Conservation (phyloP, 352 stramenopile species). For the Pythium myriotylum region DNA sequence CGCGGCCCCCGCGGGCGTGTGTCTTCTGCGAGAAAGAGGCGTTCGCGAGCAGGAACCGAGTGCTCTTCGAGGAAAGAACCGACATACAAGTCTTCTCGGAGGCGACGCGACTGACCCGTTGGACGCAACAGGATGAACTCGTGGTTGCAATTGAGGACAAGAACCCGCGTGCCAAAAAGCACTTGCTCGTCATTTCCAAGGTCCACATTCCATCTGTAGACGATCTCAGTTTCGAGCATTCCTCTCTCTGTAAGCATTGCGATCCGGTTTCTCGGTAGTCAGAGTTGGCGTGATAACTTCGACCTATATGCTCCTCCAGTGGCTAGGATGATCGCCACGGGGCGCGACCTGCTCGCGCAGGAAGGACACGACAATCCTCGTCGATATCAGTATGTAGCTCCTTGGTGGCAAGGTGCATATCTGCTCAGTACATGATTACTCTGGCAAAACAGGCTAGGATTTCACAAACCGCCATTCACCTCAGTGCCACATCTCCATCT, state of each 20-base stretch:
- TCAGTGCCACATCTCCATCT: conserved; percentile 77
- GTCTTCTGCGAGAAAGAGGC: conserved; percentile 60
- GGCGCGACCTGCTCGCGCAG: conserved; percentile 47
- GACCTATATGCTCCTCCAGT: conserved; percentile 29
- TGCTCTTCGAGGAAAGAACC: conserved; percentile 76
- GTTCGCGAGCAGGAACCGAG: conserved; percentile 44
- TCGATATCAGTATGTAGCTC: conserved; percentile 16
- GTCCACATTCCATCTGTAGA: conserved; percentile 63
- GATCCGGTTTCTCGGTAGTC: not conserved
- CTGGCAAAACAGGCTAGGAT: conserved; percentile 50
- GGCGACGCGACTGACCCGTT: not conserved
- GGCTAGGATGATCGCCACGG: conserved; percentile 57
- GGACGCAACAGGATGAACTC: conserved; percentile 43
- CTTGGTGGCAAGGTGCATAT: not conserved
- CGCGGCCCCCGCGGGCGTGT: conserved; percentile 28
- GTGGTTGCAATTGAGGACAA: conserved; percentile 67
- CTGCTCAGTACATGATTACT: not conserved
- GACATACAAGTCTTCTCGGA: no score
- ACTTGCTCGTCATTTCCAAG: conserved; percentile 67
- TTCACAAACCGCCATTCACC: conserved; percentile 70
- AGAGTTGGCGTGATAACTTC: not conserved
- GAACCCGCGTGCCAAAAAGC: conserved; percentile 52
- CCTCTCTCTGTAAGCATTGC: conserved; percentile 41
- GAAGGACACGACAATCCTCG: conserved; percentile 38
- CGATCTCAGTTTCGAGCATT: conserved; percentile 43